These are phyloP conservation scores for Fusarium verticillioides DNA, from an alignment of 2,329 filamentous ascomycete genomes.

Conservation along the genomic window DNA sequence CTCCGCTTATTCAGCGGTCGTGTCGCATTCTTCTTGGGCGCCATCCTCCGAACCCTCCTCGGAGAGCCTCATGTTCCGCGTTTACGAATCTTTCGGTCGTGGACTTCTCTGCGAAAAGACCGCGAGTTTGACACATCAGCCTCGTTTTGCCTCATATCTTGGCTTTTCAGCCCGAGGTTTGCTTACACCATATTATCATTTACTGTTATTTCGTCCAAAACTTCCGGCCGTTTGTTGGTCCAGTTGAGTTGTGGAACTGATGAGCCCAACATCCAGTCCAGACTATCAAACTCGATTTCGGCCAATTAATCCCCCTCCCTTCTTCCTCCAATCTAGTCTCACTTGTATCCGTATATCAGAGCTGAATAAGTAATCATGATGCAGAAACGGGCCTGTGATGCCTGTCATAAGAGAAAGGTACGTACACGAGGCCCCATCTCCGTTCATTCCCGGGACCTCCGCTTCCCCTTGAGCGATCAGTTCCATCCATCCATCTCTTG, in stretches of 20 bases:
- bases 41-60: conserved; percentile 14
- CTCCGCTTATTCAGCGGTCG: conserved; percentile 32
- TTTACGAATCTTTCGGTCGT: background rate
- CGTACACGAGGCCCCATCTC: conserved; percentile 13
- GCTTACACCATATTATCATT: background rate
- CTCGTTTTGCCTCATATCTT: background rate
- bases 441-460: background rate
- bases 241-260: background rate
- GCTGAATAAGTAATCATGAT: conserved; percentile 9
- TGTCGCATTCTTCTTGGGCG: background rate
- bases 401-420: conserved; percentile 41
- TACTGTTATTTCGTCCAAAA: background rate
- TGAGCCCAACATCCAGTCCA: background rate
- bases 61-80: conserved; percentile 10
- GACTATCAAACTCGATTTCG: background rate
- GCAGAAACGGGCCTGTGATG: conserved; percentile 39
- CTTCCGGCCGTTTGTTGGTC: background rate
- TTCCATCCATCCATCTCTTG: conserved; percentile 10
- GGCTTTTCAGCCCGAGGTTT: background rate
- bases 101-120: background rate
- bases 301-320: background rate
- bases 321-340: background rate
- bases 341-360: background rate
- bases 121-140: background rate
- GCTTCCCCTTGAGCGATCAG: background rate